Base-by-base conservation (phyloP, 2,329 filamentous ascomycete genomes). In the Pseudocercospora macadamiae region DNA sequence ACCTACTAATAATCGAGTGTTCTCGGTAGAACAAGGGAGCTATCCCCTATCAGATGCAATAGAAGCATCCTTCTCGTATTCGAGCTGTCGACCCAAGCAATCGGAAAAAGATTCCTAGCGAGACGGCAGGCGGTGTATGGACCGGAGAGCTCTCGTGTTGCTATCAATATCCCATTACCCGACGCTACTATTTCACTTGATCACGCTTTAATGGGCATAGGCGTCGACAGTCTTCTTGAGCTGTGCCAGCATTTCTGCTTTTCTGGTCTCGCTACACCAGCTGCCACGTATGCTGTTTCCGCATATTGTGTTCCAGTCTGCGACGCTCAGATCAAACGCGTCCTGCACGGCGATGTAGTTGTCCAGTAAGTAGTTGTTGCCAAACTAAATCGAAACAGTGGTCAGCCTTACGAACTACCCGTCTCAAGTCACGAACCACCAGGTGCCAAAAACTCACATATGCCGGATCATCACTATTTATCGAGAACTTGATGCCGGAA, bases 291-390 rank as follows among this genome's bases (percentile, higher is more conserved):
- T 85, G 18, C 83, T 80, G 34, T 83, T 83, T 62, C 79, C 78
- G 9, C 83, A 85, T 67, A 93, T 87, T 4, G 69, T 74, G 64
- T 77, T 80, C 90, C 89, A 92, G 54, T 93, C 88, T n/a, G 76
- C 73, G 3, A 86, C 74, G 19, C 73, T 80, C 64, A 93, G 73
- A 3, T 76, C 70, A 71, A 91, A 91, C 0, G 86, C 85, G 39
- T 90, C 86, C 16, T 93, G 89, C 26, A 93, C 87, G 1, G 86
- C 87, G 66, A 85, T 88, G 74, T 89, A 92, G 65, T 91, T 91
- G 66, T 89, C 87, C 52, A 89, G 76, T 54, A 92, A 84, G 72
- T 91, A 91, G 57, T 71, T 61, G 0, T 85, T 87, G 2, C 88
- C 88, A 75, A 93, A 92, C 68, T 89, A n/a, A 47, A 16, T 2